A percentile compares a stretch with the other conserved stretches of the same genome.
phyloP scores from a whole-genome alignment of 2,329 filamentous ascomycete genomes.

The Berkeleyomyces rouxiae region DNA sequence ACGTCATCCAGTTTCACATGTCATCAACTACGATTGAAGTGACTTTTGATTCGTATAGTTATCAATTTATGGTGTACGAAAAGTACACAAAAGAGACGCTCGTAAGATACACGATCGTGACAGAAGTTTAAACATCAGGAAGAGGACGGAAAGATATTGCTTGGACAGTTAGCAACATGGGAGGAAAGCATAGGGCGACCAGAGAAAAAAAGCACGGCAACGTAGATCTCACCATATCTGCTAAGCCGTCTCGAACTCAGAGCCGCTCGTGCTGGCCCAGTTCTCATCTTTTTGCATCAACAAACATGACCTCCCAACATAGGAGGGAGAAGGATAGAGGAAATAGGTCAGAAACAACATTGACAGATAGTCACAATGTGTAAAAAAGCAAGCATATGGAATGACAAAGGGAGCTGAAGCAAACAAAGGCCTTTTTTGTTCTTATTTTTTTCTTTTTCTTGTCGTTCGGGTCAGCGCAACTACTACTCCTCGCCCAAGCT shows the following conservation, averaged over 20 bases:
- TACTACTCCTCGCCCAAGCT: conserved; percentile 56
- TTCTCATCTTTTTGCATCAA: no score
- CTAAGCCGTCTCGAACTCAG: not conserved
- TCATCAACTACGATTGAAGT: not conserved
- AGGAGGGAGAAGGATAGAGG: not conserved
- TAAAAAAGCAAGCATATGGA: not conserved
- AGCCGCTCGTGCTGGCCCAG: no score
- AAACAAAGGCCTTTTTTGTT: not conserved
- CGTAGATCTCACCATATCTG: not conserved
- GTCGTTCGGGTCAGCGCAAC: not conserved
- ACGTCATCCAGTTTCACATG: not conserved
- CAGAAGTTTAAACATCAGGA: no score
- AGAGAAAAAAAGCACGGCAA: not conserved
- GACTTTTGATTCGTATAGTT: not conserved
- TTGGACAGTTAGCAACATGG: not conserved
- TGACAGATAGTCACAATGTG: not conserved
- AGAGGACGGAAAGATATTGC: not conserved
- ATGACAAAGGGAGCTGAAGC: not conserved
- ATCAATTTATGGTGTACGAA: not conserved
- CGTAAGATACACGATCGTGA: not conserved
- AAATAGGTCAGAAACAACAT: not conserved
- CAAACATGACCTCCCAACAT: no score
- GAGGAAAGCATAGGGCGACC: not conserved
- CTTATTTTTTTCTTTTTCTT: not conserved
- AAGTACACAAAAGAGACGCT: not conserved